These are phyloP conservation scores for Turnera subulata DNA, from an alignment of 345 rosid species.

Conservation along the genomic window DNA sequence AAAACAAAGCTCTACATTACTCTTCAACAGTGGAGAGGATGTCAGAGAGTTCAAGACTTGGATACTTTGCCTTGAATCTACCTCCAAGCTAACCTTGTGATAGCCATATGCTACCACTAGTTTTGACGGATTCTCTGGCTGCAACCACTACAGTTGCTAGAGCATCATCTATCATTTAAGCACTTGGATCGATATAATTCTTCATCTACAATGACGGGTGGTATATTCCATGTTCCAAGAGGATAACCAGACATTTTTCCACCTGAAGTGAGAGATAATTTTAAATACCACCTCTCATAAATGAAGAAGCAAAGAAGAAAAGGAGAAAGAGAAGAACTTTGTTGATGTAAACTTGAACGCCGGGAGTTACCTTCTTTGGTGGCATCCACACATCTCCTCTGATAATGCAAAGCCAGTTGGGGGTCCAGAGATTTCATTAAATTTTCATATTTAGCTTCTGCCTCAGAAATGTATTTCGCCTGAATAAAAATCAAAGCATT, in stretches of 20 bases:
- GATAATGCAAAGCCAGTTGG: constrained; percentile 49
- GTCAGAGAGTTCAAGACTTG: no score
- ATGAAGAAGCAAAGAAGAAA: background rate
- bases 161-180: background rate
- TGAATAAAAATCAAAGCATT: constrained; percentile 11
- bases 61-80: no score
- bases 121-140: no score
- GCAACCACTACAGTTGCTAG: no score
- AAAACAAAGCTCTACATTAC: no score
- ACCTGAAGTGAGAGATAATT: constrained; percentile 31
- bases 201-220: constrained; percentile 58
- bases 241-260: constrained; percentile 54
- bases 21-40: no score
- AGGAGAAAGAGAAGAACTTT: background rate
- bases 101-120: no score
- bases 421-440: constrained; percentile 57
- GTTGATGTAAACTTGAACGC: background rate
- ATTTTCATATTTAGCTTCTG: constrained; percentile 60
- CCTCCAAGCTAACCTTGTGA: no score
- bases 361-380: constrained; percentile 64
- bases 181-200: constrained; percentile 41
- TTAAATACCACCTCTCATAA: background rate
- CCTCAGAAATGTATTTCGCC: constrained; percentile 72
- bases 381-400: constrained; percentile 83
- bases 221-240: constrained; percentile 80